Evolutionary conservation across 768 basidiomycete species (phyloP), one percentile per base, ranked within the genome.

Genomic region (Amanita thiersii): DNA sequence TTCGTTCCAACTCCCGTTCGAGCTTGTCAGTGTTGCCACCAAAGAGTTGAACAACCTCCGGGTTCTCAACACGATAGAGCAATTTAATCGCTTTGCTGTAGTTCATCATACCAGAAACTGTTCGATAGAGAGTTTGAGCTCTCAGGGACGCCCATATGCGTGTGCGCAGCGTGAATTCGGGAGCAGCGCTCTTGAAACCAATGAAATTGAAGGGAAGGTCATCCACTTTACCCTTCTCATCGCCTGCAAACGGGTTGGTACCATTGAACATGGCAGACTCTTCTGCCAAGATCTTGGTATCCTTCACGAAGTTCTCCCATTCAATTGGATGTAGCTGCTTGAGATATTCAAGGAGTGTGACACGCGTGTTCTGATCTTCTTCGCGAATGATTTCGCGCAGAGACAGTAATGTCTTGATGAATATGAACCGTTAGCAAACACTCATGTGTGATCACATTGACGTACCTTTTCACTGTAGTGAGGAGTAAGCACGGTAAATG

Each of bases 101-200:
- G 67, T 99, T 99, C 96, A 98, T 98, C 89, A 99, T 97, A 39
- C 96, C 96, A 25, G 96, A 97, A 12, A 99, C 94, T 10, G 96
- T 99, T 50, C 96, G 81, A 59, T 99, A 98, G 14, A 99, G 77
- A 1, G 96, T 99, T 68, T 99, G 96, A 12, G 96, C 96, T 40
- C 96, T 89, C 6, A 99, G 77, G 4, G 94, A 97, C 6, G 96
- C 93, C 96, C 96, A 99, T 55, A 99, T 99, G 58, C 96, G 84
- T 5, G 96, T 99, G 46, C 96, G 91, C 10, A 99, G 75, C 2
- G 96, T 99, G 60, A 93, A 99, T 61, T 99, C 96, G 2, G 94
- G 96, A 2, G 93, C 90, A 14, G 94, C 90, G 48, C 86, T 93
- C 72, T 96, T 98, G 83, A 99, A 99, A 33, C 96, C 96, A 56